Evolutionary conservation across 2,329 filamentous ascomycete species (phyloP).

Genomic region (Ascosphaera apis): DNA sequence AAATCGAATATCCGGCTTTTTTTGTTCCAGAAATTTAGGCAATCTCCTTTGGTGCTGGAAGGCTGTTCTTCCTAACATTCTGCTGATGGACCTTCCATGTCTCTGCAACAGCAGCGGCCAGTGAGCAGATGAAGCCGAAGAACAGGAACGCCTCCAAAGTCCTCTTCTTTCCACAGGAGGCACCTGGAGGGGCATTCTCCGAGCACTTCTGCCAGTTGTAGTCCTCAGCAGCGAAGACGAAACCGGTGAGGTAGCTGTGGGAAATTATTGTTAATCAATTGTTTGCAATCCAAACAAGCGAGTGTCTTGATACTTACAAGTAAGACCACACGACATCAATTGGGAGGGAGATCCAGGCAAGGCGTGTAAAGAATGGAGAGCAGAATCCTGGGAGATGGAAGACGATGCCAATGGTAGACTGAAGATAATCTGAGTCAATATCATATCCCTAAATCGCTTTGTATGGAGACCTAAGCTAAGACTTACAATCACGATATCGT

Average conservation of each 20-base stretch:
- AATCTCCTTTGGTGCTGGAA: background rate
- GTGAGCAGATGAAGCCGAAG: conserved; percentile 13
- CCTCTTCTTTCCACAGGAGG: conserved; percentile 16
- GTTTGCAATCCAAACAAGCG: background rate
- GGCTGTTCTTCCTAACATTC: too few relatives aligned
- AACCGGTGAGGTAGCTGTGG: conserved; percentile 23
- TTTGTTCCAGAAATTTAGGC: background rate
- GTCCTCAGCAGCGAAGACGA: conserved; percentile 25
- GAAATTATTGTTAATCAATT: background rate
- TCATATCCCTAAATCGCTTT: background rate
- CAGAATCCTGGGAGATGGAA: conserved; percentile 22
- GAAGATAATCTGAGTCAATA: background rate
- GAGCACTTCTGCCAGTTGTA: conserved; percentile 15
- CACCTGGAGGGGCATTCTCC: conserved; percentile 12
- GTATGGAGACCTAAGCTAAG: background rate
- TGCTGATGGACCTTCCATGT: background rate
- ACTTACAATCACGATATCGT: conserved; percentile 19
- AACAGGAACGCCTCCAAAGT: conserved; percentile 23
- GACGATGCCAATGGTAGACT: conserved; percentile 15
- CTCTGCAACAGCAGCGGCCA: background rate
- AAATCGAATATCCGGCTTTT: too few relatives aligned
- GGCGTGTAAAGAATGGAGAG: conserved; percentile 17
- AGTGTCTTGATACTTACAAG: conserved; percentile 11
- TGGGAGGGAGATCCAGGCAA: conserved; percentile 15
- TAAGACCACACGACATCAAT: conserved; percentile 25